phyloP scores from a whole-genome alignment of 371 early-diverging fungal genomes.

The Mortierella sp. region DNA sequence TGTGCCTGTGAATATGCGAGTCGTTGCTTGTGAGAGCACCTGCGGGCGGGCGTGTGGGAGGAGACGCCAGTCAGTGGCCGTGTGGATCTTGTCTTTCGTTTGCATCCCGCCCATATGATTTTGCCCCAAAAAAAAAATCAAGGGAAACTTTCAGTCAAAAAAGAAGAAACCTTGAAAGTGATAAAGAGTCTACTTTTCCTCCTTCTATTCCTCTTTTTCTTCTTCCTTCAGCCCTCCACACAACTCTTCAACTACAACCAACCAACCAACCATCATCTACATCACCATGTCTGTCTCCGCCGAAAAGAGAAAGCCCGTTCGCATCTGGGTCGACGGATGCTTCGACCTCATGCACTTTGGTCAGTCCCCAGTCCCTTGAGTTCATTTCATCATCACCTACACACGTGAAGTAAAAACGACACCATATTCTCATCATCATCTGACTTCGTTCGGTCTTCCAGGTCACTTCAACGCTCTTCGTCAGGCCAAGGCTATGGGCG shows the following conservation, averaged over 20 bases:
- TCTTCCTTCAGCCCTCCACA: not conserved
- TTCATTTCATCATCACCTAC: not conserved
- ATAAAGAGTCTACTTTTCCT: not conserved
- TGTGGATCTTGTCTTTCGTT: not conserved
- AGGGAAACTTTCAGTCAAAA: not conserved
- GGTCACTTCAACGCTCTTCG: slow-evolving; percentile 97
- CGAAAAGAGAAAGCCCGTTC: slow-evolving; percentile 49
- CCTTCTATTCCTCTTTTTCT: not conserved
- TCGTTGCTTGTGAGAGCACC: not conserved
- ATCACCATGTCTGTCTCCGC: slow-evolving; percentile 27
- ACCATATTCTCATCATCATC: slow-evolving; percentile 10
- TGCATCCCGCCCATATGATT: slow-evolving; percentile 13
- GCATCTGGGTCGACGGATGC: slow-evolving; percentile 94
- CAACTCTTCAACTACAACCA: not conserved
- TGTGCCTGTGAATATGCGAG: not conserved
- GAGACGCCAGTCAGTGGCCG: slow-evolving; percentile 1
- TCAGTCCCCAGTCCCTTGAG: slow-evolving; percentile 3
- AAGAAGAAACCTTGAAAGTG: not conserved
- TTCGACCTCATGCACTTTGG: slow-evolving; percentile 94
- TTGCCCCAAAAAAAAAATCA: slow-evolving; percentile 10
- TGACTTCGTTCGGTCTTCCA: slow-evolving; percentile 14
- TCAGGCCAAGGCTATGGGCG: slow-evolving; percentile 95
- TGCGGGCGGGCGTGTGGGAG: not conserved
- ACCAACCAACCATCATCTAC: not conserved
- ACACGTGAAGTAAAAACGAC: not conserved